Conservation (phyloP, 2,329 filamentous ascomycete genomes). For the Penicillium crustosum region DNA sequence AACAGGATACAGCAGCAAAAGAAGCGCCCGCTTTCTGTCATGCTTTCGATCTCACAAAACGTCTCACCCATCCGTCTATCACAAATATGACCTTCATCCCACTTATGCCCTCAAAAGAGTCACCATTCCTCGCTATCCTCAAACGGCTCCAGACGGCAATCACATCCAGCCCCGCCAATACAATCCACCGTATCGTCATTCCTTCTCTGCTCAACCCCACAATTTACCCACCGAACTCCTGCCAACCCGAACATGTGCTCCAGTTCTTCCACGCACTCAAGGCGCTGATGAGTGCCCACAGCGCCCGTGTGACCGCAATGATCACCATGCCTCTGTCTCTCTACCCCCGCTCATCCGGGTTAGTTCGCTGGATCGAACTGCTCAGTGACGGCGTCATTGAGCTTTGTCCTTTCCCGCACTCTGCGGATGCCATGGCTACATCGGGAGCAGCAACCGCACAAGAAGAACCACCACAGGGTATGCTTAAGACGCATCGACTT, state of each 20-base stretch:
- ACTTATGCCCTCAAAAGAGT: slow-evolving; percentile 42
- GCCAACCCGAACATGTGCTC: slow-evolving; percentile 70
- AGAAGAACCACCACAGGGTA: slow-evolving; percentile 79
- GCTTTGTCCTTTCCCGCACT: slow-evolving; percentile 71
- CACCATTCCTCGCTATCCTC: slow-evolving; percentile 66
- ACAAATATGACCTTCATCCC: slow-evolving; percentile 56
- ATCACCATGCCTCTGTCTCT: slow-evolving; percentile 77
- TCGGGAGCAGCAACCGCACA: slow-evolving; percentile 56
- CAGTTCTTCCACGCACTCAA: slow-evolving; percentile 79
- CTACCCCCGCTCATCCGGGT: slow-evolving; percentile 70
- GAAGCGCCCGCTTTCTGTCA: slow-evolving; percentile 62
- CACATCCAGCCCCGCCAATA: slow-evolving; percentile 56
- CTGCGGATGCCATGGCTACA: slow-evolving; percentile 51
- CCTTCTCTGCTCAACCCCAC: slow-evolving; percentile 85
- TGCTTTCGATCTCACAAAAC: slow-evolving; percentile 68
- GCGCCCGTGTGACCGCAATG: slow-evolving; percentile 66
- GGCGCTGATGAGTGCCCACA: slow-evolving; percentile 68
- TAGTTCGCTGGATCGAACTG: slow-evolving; percentile 83
- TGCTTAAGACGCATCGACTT: slow-evolving; percentile 78
- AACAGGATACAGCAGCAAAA: slow-evolving; percentile 47
- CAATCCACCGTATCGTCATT: slow-evolving; percentile 78
- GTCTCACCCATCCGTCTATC: slow-evolving; percentile 58
- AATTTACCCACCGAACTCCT: slow-evolving; percentile 69
- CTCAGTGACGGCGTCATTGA: slow-evolving; percentile 84
- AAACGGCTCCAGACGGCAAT: slow-evolving; percentile 58